Evolutionary conservation across 371 early-diverging fungal species (phyloP), one percentile per base, ranked within the genome.

Genomic region (Blakeslea trispora): DNA sequence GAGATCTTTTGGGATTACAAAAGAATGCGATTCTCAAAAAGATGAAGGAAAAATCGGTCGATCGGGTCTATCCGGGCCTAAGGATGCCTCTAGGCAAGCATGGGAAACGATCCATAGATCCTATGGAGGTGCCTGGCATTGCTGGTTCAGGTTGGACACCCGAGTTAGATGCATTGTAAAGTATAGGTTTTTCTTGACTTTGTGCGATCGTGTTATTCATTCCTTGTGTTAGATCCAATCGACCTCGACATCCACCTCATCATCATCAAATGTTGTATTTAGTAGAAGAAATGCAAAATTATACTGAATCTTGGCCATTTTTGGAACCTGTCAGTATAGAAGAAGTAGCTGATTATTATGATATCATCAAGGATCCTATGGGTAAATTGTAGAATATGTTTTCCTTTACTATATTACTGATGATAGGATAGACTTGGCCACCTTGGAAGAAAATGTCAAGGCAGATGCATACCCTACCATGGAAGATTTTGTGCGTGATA

Each of bases 291-390:
- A 77, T 95, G 54, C 77, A 87, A 65, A 87, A 79, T 8, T 85
- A 96, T 68, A 77, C 89, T 5, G 80, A 83, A 41, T 85, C 99
- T 5, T 99, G 99, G 99, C 99, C 99, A 19, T 99, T 99, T 74
- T 76, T 88, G 42, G 90, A 96, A 49, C 99, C 99, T 9, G 99
- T 99, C 9, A 89, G 93, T 53, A 81, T 88, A 1, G 87, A 92
- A 18, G 88, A 91, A 28, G 99, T 99, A 0, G 88, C 94, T 4
- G 99, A 99, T 68, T 99, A 99, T 71, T 96, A 96, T 59, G 84
- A 88, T 7, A 87, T 98, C 45, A 97, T 99, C 68, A 96, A 91
- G 61, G 90, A 95, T 43, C 99, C 99, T 0, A 99, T 99, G 99
- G 97, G 92, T 92, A 81, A 69, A 34, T 19, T 18, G 15, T 23